Base-by-base conservation (phyloP, 1,139 yeast species). In the Geotrichum cucujoidarum region DNA sequence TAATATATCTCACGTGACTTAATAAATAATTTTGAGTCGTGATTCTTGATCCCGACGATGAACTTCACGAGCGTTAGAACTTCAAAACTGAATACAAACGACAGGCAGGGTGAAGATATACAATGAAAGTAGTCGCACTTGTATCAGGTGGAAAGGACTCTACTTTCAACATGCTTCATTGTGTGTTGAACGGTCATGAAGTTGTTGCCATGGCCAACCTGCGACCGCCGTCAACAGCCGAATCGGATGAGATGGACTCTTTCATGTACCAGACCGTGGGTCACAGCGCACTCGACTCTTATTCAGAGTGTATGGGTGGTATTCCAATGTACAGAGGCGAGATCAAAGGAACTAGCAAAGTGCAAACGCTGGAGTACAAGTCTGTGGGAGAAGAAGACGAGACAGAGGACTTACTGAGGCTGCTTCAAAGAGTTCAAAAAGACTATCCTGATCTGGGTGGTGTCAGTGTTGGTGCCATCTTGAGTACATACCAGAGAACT, bases 251-350 rank as follows among this genome's bases (percentile, higher is more conserved):
- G 64, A 71, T 92, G 51, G 97, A 92, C 66, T 86, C 96, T 48
- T 92, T 84, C 64, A 92, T 92, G 98, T 92, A 87, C 66, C 98
- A 92, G 66, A 92, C 98, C 0, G 98, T 92, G n/a, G 98, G 98
- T 0, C 94, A 85, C 64, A 88, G 84, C 56, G 78, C 87, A 3
- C 74, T 92, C 4, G 75, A 77, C 0, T 66, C 71, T 49, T 88
- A 89, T 60, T 71, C 77, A 1, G 73, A 82, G 53, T 86, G 95
- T 58, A 68, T 86, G 40, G 49, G 46, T 7, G 89, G 78, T 4
- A 80, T 86, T 1, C 97, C 98, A 0, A 68, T 92, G 60, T 88
- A 82, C 59, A 69, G 95, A 45, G 79, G 76, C n/a, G 71, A 74
- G 14, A 87, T 90, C 42, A 56, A 52, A 1, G 92, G 95, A 0